These are phyloP conservation scores for Pseudocercospora vitis DNA, from an alignment of 2,329 filamentous ascomycete species.

Conservation along the genomic window DNA sequence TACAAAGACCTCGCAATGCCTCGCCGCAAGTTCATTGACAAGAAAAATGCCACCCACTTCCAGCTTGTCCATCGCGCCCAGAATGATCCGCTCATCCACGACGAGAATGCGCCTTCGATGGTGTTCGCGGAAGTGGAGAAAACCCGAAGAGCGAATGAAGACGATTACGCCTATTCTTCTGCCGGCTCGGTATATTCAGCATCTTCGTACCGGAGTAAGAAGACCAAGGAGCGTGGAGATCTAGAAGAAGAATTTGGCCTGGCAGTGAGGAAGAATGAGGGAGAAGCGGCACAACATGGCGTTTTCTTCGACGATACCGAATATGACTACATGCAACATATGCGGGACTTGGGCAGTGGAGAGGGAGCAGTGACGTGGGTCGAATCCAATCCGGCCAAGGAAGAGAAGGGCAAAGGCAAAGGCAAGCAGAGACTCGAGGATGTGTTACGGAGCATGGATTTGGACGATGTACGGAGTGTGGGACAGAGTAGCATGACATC, in stretches of 20 bases:
- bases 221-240: slow-evolving; percentile 60
- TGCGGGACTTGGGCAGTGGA: slow-evolving; percentile 73
- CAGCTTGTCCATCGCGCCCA: slow-evolving; percentile 93
- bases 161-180: slow-evolving; percentile 32
- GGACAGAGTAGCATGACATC: slow-evolving; percentile 46
- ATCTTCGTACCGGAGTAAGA: slow-evolving; percentile 31
- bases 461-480: slow-evolving; percentile 45
- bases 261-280: slow-evolving; percentile 80
- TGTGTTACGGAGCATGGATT: slow-evolving; percentile 63
- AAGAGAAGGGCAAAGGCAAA: slow-evolving; percentile 66
- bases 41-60: slow-evolving; percentile 90
- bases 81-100: slow-evolving; percentile 95
- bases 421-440: slow-evolving; percentile 80
- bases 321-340: slow-evolving; percentile 99
- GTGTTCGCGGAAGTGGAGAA: slow-evolving; percentile 70
- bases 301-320: slow-evolving; percentile 92
- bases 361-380: slow-evolving; percentile 77
- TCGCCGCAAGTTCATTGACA: slow-evolving; percentile 76
- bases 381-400: slow-evolving; percentile 60
- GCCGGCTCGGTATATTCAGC: slow-evolving; percentile 39
- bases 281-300: slow-evolving; percentile 90
- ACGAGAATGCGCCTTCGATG: slow-evolving; percentile 83
- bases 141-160: slow-evolving; percentile 26
- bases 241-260: slow-evolving; percentile 72
- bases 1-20: too few species aligned